A percentile compares a stretch with the other conserved stretches of the same genome.
phyloP scores from a whole-genome alignment of 2,329 filamentous ascomycete species.

The Fusarium fujikuroi region DNA sequence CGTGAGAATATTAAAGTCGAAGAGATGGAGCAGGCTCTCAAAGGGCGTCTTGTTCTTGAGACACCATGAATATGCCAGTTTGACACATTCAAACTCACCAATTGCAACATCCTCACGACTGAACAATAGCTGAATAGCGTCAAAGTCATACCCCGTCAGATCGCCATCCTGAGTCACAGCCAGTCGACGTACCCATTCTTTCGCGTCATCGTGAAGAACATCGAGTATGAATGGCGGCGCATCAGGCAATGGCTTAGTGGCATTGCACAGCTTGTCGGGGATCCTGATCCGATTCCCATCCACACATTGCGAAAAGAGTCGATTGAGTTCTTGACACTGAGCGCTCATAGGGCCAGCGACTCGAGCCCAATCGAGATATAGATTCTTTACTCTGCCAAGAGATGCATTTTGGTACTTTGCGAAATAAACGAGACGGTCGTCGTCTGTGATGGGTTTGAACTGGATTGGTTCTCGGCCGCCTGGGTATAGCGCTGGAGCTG shows the following conservation, averaged over 20 bases:
- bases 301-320: constrained; percentile 9
- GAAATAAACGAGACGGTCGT: background rate
- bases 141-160: background rate
- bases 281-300: constrained; percentile 5
- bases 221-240: background rate
- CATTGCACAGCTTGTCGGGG: background rate
- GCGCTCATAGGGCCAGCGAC: background rate
- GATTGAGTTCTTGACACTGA: constrained; percentile 5
- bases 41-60: background rate
- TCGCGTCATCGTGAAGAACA: background rate
- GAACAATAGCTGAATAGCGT: background rate
- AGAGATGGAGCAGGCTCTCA: background rate
- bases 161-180: rapidly evolving
- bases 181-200: background rate
- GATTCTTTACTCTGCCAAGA: background rate
- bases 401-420: background rate
- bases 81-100: background rate
- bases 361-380: constrained; percentile 7
- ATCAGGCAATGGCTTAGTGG: background rate
- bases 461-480: background rate
- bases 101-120: background rate
- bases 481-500: background rate
- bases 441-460: background rate
- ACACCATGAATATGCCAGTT: background rate
- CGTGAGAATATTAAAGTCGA: background rate